A percentile compares a stretch with the other conserved stretches of the same genome.
phyloP scores from a whole-genome alignment of 345 rosid genomes.

The Brassica juncea region DNA sequence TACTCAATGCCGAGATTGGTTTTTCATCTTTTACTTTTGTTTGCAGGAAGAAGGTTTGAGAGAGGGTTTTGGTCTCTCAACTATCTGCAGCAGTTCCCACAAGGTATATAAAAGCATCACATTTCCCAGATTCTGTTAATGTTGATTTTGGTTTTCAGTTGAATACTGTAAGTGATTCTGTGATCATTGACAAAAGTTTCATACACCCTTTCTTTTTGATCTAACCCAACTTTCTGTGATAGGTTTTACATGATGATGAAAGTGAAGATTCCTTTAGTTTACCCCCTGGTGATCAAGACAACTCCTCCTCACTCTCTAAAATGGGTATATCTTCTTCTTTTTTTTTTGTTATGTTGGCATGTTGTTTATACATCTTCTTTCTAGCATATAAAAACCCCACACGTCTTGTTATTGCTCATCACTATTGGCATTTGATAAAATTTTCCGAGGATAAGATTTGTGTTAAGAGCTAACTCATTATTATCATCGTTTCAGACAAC shows the following conservation, averaged over 20 bases:
- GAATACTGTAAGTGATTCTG: neutral
- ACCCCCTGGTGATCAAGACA: constrained; percentile 50
- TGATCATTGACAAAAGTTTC: neutral
- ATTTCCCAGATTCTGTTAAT: neutral
- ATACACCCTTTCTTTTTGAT: neutral
- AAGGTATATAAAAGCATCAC: constrained; percentile 35
- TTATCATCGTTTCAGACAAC: constrained; percentile 42
- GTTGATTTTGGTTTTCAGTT: neutral
- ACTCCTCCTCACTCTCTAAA: constrained; percentile 46
- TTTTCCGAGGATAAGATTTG: neutral
- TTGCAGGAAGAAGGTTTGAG: constrained; percentile 58
- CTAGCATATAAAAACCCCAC: neutral
- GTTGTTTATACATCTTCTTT: constrained; percentile 11
- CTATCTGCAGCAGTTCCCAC: constrained; percentile 37
- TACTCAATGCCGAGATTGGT: neutral
- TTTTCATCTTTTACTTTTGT: constrained; percentile 13
- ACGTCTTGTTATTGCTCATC: constrained; percentile 2
- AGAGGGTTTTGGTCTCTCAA: constrained; percentile 48
- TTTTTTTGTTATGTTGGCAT: neutral
- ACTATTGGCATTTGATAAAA: neutral
- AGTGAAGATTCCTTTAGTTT: constrained; percentile 40
- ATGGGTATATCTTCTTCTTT: constrained; percentile 43
- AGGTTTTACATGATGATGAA: constrained; percentile 52
- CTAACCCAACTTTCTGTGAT: neutral
- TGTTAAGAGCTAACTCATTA: constrained; percentile 5